Base-by-base conservation (phyloP, 2,329 filamentous ascomycete species). In the Penicillium concentricum region DNA sequence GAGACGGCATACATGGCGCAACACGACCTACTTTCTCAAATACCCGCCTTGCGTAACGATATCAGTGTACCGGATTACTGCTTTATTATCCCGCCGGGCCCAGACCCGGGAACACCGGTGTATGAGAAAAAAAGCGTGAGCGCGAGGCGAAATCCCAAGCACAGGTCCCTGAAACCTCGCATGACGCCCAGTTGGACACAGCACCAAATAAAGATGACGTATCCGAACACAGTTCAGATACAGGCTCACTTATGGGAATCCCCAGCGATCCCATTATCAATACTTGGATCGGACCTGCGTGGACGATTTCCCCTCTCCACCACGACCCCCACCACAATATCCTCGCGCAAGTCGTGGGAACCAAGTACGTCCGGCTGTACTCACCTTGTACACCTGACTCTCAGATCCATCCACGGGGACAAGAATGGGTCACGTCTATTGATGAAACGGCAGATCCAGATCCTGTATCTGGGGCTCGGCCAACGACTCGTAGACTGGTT, bases 241-340 rank as follows among this genome's bases (percentile, higher is more conserved):
- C 43, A 9, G 61, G 61, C 30, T 58, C 57, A 8, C 24, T 45
- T 8, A 42, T 64, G 26, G 59, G 46, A 8, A 44, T 69, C 39
- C 62, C 68, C 0, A 58, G 47, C 7, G 81, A 84, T 22, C 91
- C 91, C 0, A 78, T 89, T 42, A 80, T 95, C 18, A 96, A 97
- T 73, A 92, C 91, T 8, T 99, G 94, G 94, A 88, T 97, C 61
- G 94, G 94, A 0, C 94, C 94, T 0, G 80, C 86, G 0, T 87
- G 86, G 48, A 97, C 94, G 0, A 92, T 96, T 61, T 96, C 92
- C 0, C 94, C 94, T 1, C 79, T 97, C 0, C 94, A 99, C 73
- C 95, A 91, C 2, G 94, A 97, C 68, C 91, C 90, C 1, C 95
- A 97, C 72, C 91, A 97, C 70, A 97, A 97, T 69, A 84, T 97